Evolutionary conservation across 495 filamentous ascomycete species (phyloP), one percentile per base, ranked within the genome.

Genomic region (Penicillium pulvis): DNA sequence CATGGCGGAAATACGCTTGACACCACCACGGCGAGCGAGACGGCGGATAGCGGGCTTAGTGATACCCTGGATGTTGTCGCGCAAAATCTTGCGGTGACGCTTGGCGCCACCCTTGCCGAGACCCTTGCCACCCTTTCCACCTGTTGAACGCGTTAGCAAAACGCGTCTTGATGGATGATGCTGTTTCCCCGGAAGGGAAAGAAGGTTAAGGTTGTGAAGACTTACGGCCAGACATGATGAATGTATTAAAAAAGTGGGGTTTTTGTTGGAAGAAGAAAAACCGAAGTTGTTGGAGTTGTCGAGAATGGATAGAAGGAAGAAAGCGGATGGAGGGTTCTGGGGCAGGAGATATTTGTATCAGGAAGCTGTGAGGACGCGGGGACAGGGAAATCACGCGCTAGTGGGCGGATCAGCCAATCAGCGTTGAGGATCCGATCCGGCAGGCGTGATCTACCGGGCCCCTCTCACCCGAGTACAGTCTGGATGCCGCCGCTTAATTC

Each of bases 41-140:
- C 94, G 95, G 77, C 94, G 92, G 84, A 99, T 99, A 75, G 94
- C 94, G 76, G 94, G 94, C 91, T 99, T 99, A 78, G 94, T 99
- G 80, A 99, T 99, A 85, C 94, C 94, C 83, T 87, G 87, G 76
- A 89, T 86, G 89, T 97, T 98, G 89, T 98, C 94, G 82, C 93
- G 91, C 75, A 98, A 87, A 81, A 98, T 97, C 90, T 98, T 98
- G 72, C 94, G 88, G 79, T 97, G 92, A 79, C 86, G 86, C 85
- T 89, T 89, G 71, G 86, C 86, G 65, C 86, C 86, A 80, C 93
- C 92, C 90, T 98, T 98, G 82, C 93, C 93, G 73, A 97, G 92
- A 80, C 93, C 93, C 85, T 98, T 98, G 78, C 93, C 93, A 85
- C 93, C 93, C 83, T 96, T 96, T 77, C 91, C 91, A 79, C 91